phyloP scores from a whole-genome alignment of 495 filamentous ascomycete genomes.

The Neurospora tetraspora region DNA sequence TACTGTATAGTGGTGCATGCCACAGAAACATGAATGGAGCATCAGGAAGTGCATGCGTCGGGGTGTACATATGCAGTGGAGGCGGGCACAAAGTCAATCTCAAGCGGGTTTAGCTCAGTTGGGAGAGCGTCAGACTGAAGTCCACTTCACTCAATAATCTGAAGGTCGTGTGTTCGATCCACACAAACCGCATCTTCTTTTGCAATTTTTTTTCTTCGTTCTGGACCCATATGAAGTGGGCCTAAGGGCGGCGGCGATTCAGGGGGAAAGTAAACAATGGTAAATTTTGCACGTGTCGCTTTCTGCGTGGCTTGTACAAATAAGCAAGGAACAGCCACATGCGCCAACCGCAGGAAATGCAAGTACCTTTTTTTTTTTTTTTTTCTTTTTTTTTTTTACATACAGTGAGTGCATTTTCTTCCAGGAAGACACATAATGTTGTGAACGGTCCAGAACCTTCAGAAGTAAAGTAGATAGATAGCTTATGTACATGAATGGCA shows the following conservation, averaged over 20 bases:
- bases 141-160: not conserved
- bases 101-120: not conserved
- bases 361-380: not conserved
- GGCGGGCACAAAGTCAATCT: too few relatives aligned
- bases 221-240: not conserved
- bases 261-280: constrained; percentile 1
- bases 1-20: too few relatives aligned
- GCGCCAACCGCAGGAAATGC: not conserved
- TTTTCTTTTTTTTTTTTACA: too few relatives aligned
- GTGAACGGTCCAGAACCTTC: not conserved
- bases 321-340: not conserved
- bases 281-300: too few relatives aligned
- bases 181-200: not conserved
- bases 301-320: not conserved
- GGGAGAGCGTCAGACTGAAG: not conserved
- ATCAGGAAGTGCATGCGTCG: not conserved
- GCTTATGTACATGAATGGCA: not conserved
- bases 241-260: not conserved
- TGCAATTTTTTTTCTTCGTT: not conserved
- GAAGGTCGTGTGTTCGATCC: not conserved
- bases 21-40: not conserved
- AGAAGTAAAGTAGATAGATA: not conserved
- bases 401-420: not conserved
- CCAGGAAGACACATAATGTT: too few relatives aligned
- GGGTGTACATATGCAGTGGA: too few relatives aligned